Evolutionary conservation across 2,329 filamentous ascomycete species (phyloP), one percentile per base, ranked within the genome.

Genomic region (Aureobasidium sp.): DNA sequence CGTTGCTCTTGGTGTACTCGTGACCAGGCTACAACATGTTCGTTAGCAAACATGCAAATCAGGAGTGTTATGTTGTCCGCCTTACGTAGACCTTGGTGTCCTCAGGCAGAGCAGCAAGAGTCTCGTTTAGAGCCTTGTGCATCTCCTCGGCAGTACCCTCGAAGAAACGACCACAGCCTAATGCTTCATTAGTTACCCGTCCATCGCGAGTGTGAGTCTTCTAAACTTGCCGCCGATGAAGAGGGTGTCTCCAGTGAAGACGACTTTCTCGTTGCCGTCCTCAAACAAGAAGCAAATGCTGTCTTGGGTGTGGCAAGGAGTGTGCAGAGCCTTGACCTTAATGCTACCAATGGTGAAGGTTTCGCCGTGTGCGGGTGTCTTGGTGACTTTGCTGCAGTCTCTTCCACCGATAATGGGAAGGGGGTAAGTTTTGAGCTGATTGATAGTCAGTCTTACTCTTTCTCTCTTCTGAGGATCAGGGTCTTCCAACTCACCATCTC

Each of bases 1-100:
- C 91, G 71, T 99, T 99, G 57, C 88, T 83, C 76, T 94, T 96
- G n/a, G 94, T 99, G 77, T 99, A 99, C 75, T 97, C 94, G 70
- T 99, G 94, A 4, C 94, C 94, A 21, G 93, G 92, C 87, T 93
- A 64, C 0, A 63, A 36, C 10, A n/a, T 59, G 9, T 7, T 13
- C 7, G 16, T 58, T 15, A 58, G 53, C 34, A 36, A 27, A 25
- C 4, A 15, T 37, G 15, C 41, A 15, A 11, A 21, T 8, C 21
- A 30, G 9, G 13, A 13, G 27, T 29, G 1, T 21, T 21, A 8
- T 39, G 25, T 37, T 5, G 5, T n/a, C 21, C 27, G 54, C 79
- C 86, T 72, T 75, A 93, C 89, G 72, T 90, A 99, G 66, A 99
- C 90, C 66, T 88, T 88, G 1, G 94, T 97, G 69, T 97, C 91